Percentiles rank a stretch among this genome's conserved stretches.
phyloP scores from a whole-genome alignment of 1,139 yeast species.

The Yamadazyma diddensiae region DNA sequence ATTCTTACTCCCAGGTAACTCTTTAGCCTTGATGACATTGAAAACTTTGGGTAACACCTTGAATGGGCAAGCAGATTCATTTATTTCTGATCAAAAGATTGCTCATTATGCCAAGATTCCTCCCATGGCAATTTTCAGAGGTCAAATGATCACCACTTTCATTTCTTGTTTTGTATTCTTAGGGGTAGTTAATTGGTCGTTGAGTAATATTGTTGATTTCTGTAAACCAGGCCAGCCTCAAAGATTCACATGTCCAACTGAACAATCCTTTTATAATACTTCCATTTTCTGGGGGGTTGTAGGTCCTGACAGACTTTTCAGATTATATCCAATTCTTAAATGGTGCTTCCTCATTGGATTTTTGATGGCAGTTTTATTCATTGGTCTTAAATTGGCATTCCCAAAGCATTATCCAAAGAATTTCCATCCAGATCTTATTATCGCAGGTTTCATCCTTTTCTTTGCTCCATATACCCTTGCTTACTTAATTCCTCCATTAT shows the following conservation, averaged over 20 bases:
- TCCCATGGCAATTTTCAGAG: conserved; percentile 58
- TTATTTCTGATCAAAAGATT: conserved; percentile 53
- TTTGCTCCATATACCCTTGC: conserved; percentile 58
- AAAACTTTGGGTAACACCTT: conserved; percentile 60
- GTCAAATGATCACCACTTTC: conserved; percentile 46
- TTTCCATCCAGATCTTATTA: conserved; percentile 39
- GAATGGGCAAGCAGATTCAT: conserved; percentile 58
- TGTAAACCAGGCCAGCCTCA: conserved; percentile 41
- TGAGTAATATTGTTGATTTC: conserved; percentile 30
- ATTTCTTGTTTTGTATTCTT: conserved; percentile 43
- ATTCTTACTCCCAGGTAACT: conserved; percentile 62
- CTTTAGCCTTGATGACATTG: conserved; percentile 54
- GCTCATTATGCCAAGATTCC: conserved; percentile 61
- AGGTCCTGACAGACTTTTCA: conserved; percentile 57
- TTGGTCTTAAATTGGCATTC: conserved; percentile 33
- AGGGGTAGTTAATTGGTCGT: conserved; percentile 53
- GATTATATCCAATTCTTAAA: conserved; percentile 44
- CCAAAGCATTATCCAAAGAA: conserved; percentile 24
- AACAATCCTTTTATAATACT: conserved; percentile 45
- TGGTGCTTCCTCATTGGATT: conserved; percentile 55
- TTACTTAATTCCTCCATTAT: conserved; percentile 50
- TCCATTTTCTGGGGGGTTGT: conserved; percentile 59
- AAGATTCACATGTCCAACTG: conserved; percentile 47
- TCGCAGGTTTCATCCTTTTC: conserved; percentile 39
- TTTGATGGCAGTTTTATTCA: conserved; percentile 39